Evolutionary conservation across 768 basidiomycete species (phyloP).

Genomic region (Trametes coccinea): DNA sequence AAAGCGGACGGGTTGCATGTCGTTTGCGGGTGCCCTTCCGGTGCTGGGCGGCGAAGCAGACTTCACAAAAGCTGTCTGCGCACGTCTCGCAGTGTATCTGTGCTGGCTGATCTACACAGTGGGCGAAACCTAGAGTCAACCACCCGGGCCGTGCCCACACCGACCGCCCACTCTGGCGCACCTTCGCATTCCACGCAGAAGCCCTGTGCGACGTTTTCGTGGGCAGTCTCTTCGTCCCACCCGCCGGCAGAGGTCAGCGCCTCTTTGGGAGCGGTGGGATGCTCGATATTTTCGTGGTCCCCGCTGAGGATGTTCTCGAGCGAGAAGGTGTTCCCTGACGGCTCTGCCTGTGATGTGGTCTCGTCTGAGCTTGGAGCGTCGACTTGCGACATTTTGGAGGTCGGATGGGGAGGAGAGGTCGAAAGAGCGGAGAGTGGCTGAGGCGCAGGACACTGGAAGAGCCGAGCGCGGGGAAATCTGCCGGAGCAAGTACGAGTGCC

Average conservation of each 20-base stretch:
- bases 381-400: constrained; percentile 15
- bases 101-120: constrained; percentile 72
- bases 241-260: constrained; percentile 42
- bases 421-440: constrained; percentile 7
- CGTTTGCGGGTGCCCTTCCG: constrained; percentile 75
- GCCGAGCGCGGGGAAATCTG: background rate
- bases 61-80: constrained; percentile 74
- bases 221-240: constrained; percentile 65
- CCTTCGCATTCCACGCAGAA: constrained; percentile 89
- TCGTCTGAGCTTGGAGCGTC: constrained; percentile 3
- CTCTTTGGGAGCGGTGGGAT: constrained; percentile 43
- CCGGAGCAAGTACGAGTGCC: background rate
- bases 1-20: constrained; percentile 56
- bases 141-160: background rate
- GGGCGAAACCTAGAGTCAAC: too few relatives aligned
- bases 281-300: constrained; percentile 62
- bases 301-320: constrained; percentile 70
- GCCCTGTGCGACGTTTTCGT: constrained; percentile 53
- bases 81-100: constrained; percentile 73
- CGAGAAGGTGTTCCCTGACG: constrained; percentile 41
- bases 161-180: constrained; percentile 33
- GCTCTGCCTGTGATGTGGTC: background rate
- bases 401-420: background rate
- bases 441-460: background rate
- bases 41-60: constrained; percentile 84